Conservation (phyloP, 768 basidiomycete genomes). For the Boletus rubropictus region DNA sequence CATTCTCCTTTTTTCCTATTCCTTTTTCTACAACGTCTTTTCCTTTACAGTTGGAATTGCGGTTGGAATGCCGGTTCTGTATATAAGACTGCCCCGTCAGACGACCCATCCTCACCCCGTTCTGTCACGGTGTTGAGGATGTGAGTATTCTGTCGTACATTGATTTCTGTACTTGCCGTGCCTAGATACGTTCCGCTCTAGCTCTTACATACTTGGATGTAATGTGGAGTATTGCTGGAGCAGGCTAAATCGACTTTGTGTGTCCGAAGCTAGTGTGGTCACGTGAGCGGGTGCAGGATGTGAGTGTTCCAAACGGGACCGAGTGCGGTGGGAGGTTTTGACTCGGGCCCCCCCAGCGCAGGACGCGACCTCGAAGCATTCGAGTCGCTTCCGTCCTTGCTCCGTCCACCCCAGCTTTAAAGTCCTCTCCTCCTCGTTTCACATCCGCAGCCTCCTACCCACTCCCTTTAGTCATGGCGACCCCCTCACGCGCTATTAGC, state of each 20-base stretch:
- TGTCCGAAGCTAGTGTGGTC: constrained; percentile 11
- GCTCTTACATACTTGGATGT: not conserved
- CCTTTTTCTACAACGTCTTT: too few species aligned
- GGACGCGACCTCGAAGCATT: constrained; percentile 30
- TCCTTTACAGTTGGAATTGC: too few species aligned
- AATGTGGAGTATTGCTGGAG: not conserved
- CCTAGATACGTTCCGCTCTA: too few species aligned
- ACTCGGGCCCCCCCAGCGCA: constrained; percentile 30
- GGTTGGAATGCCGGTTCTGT: too few species aligned
- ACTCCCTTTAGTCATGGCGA: constrained; percentile 16
- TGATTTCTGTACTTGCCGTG: too few species aligned
- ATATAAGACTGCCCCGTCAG: too few species aligned
- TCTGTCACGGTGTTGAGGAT: too few species aligned
- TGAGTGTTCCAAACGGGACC: constrained; percentile 29
- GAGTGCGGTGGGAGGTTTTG: constrained; percentile 19
- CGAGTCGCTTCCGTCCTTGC: constrained; percentile 7
- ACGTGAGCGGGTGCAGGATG: constrained; percentile 16
- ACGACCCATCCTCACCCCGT: too few species aligned
- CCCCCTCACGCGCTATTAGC: constrained; percentile 16
- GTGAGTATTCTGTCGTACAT: too few species aligned
- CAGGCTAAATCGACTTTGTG: constrained; percentile 3
- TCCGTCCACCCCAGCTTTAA: constrained; percentile 9
- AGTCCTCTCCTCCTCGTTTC: not conserved
- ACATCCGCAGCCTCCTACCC: not conserved
- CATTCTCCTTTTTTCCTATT: too few species aligned